Percentiles rank a stretch among this genome's conserved stretches.
phyloP scores from a whole-genome alignment of 352 stramenopile genomes.

The Bremia lactucae region DNA sequence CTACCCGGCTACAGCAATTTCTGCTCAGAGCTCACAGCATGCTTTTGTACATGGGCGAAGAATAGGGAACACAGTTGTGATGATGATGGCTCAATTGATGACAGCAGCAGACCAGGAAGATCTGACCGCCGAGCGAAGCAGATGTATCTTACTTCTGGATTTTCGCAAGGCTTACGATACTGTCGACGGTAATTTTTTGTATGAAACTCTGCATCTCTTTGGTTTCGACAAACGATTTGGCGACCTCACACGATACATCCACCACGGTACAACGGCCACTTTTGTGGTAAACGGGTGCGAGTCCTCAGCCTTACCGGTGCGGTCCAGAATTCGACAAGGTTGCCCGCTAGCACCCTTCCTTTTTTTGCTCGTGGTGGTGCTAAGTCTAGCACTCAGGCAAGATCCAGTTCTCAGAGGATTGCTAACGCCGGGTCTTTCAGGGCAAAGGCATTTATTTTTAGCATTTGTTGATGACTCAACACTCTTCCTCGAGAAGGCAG shows the following conservation, averaged over 20 bases:
- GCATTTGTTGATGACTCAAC: constrained; percentile 1
- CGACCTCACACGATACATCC: too few relatives aligned
- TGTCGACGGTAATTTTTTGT: too few relatives aligned
- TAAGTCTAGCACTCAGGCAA: background rate
- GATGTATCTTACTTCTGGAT: too few relatives aligned
- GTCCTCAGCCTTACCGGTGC: too few relatives aligned
- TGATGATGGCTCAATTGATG: too few relatives aligned
- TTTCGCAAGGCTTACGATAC: too few relatives aligned
- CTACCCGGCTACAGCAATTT: background rate
- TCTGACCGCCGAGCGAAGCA: too few relatives aligned
- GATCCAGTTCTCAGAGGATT: background rate
- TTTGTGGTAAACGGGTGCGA: background rate
- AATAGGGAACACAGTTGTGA: background rate
- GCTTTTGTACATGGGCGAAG: background rate
- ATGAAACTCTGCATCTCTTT: background rate
- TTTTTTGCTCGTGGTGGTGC: background rate
- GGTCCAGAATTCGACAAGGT: background rate
- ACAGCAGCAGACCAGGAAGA: too few relatives aligned
- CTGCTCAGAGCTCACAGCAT: background rate
- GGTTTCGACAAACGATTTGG: background rate
- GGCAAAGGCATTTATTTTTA: background rate
- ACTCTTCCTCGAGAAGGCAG: too few relatives aligned
- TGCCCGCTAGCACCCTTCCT: background rate
- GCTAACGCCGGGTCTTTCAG: background rate
- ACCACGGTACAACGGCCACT: too few relatives aligned